phyloP scores from a whole-genome alignment of 306 rosid species.

The Biancaea sappan region DNA sequence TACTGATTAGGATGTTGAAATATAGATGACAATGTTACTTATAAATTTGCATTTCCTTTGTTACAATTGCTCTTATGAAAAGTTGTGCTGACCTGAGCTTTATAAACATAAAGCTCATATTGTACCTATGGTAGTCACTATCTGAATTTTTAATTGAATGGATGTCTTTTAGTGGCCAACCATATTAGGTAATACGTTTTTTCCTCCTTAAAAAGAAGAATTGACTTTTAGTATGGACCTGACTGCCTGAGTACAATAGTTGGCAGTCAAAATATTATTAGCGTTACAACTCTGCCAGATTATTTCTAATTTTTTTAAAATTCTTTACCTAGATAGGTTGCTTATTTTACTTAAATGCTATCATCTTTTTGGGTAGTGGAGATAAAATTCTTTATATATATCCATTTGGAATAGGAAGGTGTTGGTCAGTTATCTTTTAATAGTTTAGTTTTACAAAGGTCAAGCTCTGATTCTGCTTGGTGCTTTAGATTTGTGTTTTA shows the following conservation, averaged over 20 bases:
- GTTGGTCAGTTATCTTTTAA: slow-evolving; percentile 1
- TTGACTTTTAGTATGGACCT: not conserved
- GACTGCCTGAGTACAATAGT: not conserved
- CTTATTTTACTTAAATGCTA: not conserved
- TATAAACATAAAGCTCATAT: not conserved
- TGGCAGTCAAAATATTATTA: not conserved
- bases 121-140: not conserved
- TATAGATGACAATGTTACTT: slow-evolving; percentile 13
- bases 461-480: slow-evolving; percentile 1
- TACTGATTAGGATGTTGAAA: not conserved
- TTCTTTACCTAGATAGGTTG: not conserved
- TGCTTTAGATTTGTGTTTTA: not conserved
- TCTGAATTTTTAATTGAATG: not conserved
- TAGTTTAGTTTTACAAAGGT: not conserved
- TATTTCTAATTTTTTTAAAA: not conserved
- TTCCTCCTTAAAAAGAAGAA: not conserved
- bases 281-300: slow-evolving; percentile 2
- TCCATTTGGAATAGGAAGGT: slow-evolving; percentile 8
- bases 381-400: slow-evolving; percentile 5
- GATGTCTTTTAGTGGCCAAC: not conserved
- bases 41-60: not conserved
- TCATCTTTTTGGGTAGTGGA: slow-evolving; percentile 9
- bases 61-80: slow-evolving; percentile 17
- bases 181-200: not conserved
- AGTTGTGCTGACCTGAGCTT: not conserved